Evolutionary conservation across 495 filamentous ascomycete genomes (phyloP).

Genomic region (Mycothermus thermophilus): DNA sequence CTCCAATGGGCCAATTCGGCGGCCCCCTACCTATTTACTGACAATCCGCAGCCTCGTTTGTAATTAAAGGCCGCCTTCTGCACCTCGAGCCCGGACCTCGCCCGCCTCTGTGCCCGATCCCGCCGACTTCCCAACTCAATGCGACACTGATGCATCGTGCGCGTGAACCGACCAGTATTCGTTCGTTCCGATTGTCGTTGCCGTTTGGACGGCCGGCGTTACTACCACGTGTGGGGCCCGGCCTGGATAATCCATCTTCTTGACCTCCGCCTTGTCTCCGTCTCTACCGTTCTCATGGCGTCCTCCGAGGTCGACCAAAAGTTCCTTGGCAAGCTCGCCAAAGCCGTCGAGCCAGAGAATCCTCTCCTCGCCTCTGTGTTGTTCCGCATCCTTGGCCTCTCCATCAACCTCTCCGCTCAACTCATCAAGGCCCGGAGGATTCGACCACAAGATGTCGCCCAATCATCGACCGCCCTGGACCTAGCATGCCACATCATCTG

Average conservation of each 20-base stretch:
- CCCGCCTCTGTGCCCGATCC: not conserved
- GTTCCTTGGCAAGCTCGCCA: slow-evolving; percentile 77
- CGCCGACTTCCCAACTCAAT: not conserved
- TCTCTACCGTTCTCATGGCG: slow-evolving; percentile 57
- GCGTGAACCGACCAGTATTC: slow-evolving; percentile 10
- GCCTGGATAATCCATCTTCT: not conserved
- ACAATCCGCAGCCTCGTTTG: slow-evolving; percentile 17
- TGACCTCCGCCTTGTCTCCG: not conserved
- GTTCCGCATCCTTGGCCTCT: slow-evolving; percentile 82
- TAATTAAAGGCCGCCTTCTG: slow-evolving; percentile 17
- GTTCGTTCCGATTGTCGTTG: slow-evolving; percentile 18
- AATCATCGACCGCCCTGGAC: slow-evolving; percentile 67
- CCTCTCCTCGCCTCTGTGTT: slow-evolving; percentile 65
- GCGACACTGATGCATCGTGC: slow-evolving; percentile 12
- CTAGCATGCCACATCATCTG: slow-evolving; percentile 89
- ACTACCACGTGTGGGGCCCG: no score
- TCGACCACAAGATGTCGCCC: slow-evolving; percentile 66
- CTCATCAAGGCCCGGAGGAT: slow-evolving; percentile 71
- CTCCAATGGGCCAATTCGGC: slow-evolving; percentile 20
- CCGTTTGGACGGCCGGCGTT: not conserved
- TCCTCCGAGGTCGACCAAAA: slow-evolving; percentile 95
- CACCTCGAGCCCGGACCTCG: not conserved
- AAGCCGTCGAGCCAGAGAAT: slow-evolving; percentile 53
- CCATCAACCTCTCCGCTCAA: slow-evolving; percentile 74
- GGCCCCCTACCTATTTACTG: slow-evolving; percentile 17